Conservation (phyloP, 805 yeast species). For the Yarrowia sp. region DNA sequence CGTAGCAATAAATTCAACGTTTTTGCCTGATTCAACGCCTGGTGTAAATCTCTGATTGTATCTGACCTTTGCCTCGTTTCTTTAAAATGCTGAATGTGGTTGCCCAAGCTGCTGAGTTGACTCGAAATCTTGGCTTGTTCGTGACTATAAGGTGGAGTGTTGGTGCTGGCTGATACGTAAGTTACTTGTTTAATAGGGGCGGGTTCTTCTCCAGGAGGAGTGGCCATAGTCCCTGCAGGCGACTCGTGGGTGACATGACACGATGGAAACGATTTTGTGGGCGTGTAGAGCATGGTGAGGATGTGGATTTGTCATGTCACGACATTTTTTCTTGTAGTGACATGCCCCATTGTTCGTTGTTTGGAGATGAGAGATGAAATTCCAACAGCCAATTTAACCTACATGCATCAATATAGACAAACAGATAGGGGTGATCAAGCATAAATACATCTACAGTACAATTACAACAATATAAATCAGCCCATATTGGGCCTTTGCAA, state of each 20-base stretch:
- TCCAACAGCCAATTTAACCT: too few species aligned
- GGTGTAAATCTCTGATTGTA: neutral
- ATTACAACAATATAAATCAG: too few species aligned
- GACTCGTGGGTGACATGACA: neutral
- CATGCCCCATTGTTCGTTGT: neutral
- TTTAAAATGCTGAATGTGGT: neutral
- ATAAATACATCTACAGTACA: too few species aligned
- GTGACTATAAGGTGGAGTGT: neutral
- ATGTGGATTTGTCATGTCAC: too few species aligned
- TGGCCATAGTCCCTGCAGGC: too few species aligned
- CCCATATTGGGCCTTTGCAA: too few species aligned
- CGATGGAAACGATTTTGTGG: neutral
- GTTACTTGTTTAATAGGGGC: too few species aligned
- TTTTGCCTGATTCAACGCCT: conserved; percentile 2
- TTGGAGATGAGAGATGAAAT: too few species aligned
- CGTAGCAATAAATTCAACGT: neutral
- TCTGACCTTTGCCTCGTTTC: neutral
- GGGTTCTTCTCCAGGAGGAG: too few species aligned
- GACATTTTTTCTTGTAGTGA: too few species aligned
- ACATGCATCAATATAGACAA: too few species aligned
- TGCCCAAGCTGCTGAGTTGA: neutral
- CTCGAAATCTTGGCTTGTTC: neutral
- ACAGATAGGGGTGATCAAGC: too few species aligned
- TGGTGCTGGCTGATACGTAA: neutral
- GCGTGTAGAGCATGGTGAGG: neutral